phyloP scores from a whole-genome alignment of 805 yeast genomes.

The Metschnikowia cubensis region DNA sequence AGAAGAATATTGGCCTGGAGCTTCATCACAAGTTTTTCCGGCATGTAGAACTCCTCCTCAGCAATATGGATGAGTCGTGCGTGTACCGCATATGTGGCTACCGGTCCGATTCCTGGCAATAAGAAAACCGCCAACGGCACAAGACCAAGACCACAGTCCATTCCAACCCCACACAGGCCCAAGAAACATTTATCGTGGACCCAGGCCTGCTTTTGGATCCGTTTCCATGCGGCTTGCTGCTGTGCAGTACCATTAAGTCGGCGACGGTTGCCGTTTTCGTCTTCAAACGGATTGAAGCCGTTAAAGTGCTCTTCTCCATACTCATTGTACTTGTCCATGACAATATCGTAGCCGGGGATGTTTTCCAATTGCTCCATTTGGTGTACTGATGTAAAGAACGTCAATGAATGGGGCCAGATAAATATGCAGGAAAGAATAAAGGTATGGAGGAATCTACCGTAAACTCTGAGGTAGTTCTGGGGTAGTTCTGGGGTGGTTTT shows the following conservation, averaged over 20 bases:
- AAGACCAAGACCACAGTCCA: conserved; percentile 73
- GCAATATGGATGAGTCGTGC: conserved; percentile 62
- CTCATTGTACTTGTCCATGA: conserved; percentile 58
- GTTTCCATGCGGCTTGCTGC: conserved; percentile 59
- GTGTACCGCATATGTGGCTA: conserved; percentile 75
- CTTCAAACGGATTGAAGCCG: conserved; percentile 63
- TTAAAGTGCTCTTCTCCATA: conserved; percentile 63
- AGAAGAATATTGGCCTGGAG: conserved; percentile 72
- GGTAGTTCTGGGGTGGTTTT: too few relatives aligned
- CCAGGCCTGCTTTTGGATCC: conserved; percentile 79
- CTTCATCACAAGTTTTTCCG: conserved; percentile 56
- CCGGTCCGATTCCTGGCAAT: conserved; percentile 83
- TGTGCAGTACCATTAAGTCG: conserved; percentile 49
- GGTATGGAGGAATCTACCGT: too few relatives aligned
- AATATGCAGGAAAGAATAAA: too few relatives aligned
- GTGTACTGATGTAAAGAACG: too few relatives aligned
- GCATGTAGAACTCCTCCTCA: conserved; percentile 52
- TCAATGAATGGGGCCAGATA: too few relatives aligned
- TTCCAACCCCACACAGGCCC: conserved; percentile 64
- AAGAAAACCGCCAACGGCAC: conserved; percentile 65
- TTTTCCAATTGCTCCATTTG: conserved; percentile 17
- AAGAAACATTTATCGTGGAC: conserved; percentile 76
- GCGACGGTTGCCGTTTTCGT: conserved; percentile 56
- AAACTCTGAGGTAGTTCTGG: too few relatives aligned
- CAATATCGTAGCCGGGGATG: conserved; percentile 54